A percentile compares a stretch with the other conserved stretches of the same genome.
phyloP scores from a whole-genome alignment of 2,329 filamentous ascomycete genomes.

The Aspergillus bombycis region DNA sequence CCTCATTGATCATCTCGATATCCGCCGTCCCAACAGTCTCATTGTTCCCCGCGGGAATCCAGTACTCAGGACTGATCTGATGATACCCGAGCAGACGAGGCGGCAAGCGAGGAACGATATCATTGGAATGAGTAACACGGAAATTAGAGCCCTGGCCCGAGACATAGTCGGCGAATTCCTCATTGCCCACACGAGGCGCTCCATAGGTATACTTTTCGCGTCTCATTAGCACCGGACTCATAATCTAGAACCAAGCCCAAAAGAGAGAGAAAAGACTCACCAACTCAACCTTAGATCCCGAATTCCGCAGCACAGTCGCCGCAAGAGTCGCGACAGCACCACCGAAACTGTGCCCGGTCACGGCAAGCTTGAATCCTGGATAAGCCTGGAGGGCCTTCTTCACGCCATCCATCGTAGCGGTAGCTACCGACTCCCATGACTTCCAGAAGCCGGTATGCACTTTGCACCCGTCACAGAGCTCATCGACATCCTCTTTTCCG shows the following conservation, averaged over 20 bases:
- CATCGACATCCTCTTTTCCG: slow-evolving; percentile 29
- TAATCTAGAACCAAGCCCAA: not conserved
- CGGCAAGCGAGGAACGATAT: slow-evolving; percentile 44
- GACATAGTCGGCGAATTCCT: slow-evolving; percentile 42
- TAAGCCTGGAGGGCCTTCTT: slow-evolving; percentile 31
- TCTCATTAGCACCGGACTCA: slow-evolving; percentile 11
- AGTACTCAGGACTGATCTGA: slow-evolving; percentile 46
- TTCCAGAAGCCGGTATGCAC: slow-evolving; percentile 53
- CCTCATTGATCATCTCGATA: slow-evolving; percentile 36
- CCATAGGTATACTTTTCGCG: slow-evolving; percentile 45
- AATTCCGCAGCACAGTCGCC: slow-evolving; percentile 48
- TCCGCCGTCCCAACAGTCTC: slow-evolving; percentile 34
- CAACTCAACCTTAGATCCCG: slow-evolving; percentile 45
- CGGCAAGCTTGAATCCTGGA: slow-evolving; percentile 47
- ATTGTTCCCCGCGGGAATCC: slow-evolving; percentile 39
- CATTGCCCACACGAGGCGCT: slow-evolving; percentile 47
- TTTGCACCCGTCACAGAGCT: slow-evolving; percentile 49
- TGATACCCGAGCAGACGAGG: slow-evolving; percentile 35
- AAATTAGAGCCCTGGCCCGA: slow-evolving; percentile 40
- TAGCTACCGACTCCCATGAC: slow-evolving; percentile 46
- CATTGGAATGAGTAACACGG: slow-evolving; percentile 43
- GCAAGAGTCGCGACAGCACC: slow-evolving; percentile 55
- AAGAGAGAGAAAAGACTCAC: slow-evolving; percentile 35
- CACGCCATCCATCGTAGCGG: slow-evolving; percentile 43
- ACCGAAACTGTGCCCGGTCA: slow-evolving; percentile 57